A percentile compares a stretch with the other conserved stretches of the same genome.
Evolutionary conservation across 768 basidiomycete species (phyloP).

Genomic region (Mycena venus): DNA sequence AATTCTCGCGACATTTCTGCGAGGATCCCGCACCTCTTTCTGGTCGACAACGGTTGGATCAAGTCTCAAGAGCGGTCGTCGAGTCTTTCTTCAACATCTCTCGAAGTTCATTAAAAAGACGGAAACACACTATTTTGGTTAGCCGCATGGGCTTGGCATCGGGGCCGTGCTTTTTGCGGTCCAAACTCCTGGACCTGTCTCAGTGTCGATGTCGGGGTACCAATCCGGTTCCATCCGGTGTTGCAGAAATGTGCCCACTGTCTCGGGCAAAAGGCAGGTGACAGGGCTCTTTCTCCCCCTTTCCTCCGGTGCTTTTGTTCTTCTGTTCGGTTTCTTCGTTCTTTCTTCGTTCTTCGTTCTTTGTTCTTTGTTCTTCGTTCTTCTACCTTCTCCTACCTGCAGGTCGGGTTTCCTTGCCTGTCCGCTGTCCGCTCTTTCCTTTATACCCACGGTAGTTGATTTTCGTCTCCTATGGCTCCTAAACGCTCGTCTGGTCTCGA

Average conservation of each 20-base stretch:
- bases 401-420: conserved; percentile 17
- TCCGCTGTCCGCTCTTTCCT: conserved; percentile 42
- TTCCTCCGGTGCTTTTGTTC: no score
- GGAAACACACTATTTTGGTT: no score
- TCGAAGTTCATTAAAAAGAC: not conserved
- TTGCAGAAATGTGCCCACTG: not conserved
- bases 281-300: not conserved
- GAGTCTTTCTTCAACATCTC: no score
- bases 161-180: not conserved
- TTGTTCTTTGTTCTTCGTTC: conserved; percentile 10
- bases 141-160: conserved; percentile 1
- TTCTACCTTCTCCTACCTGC: conserved; percentile 29
- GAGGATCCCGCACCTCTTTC: not conserved
- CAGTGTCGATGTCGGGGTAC: not conserved
- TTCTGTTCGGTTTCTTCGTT: no score
- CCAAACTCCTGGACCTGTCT: not conserved
- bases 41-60: not conserved
- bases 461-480: conserved; percentile 25
- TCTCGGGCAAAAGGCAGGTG: conserved; percentile 6
- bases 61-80: no score
- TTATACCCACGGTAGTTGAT: not conserved
- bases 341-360: not conserved
- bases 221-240: not conserved
- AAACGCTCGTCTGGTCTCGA: conserved; percentile 60
- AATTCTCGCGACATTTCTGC: not conserved